Evolutionary conservation across 2,329 filamentous ascomycete genomes (phyloP).

Genomic region (Cryphonectria radicalis): DNA sequence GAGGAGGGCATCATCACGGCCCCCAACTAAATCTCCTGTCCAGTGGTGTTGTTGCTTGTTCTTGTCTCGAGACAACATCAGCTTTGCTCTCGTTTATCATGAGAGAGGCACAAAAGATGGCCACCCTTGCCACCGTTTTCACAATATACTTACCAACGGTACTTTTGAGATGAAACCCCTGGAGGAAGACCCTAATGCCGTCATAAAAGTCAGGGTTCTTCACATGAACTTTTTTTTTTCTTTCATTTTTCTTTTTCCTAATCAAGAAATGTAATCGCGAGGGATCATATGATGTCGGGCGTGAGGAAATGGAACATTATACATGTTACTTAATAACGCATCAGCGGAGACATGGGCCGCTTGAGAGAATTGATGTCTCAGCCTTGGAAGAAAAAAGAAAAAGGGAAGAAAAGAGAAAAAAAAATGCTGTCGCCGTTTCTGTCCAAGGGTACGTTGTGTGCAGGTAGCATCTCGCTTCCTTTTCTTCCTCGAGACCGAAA

Average conservation of each 20-base stretch:
- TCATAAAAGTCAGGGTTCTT: background rate
- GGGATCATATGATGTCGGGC: background rate
- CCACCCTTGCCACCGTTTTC: slow-evolving; percentile 5
- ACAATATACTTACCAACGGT: background rate
- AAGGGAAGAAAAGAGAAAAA: too few species aligned
- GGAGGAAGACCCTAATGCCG: background rate
- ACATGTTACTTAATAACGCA: background rate
- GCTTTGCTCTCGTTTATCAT: background rate
- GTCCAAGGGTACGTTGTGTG: background rate
- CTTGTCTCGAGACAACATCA: background rate
- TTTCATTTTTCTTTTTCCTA: background rate
- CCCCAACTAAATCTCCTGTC: background rate
- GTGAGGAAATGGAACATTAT: background rate
- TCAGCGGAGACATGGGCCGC: background rate
- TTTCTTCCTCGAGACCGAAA: background rate
- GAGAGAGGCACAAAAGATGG: background rate
- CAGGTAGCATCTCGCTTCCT: background rate
- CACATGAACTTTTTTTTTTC: background rate
- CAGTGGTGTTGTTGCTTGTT: background rate
- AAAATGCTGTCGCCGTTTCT: background rate
- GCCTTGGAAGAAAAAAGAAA: too few species aligned
- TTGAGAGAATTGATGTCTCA: background rate
- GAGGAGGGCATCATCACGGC: too few species aligned
- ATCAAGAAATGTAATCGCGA: background rate
- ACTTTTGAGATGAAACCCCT: background rate